Percentiles rank a stretch among this genome's conserved stretches.
Conservation (phyloP, 2,329 filamentous ascomycete genomes). For the Ceratocystis cubensis region DNA sequence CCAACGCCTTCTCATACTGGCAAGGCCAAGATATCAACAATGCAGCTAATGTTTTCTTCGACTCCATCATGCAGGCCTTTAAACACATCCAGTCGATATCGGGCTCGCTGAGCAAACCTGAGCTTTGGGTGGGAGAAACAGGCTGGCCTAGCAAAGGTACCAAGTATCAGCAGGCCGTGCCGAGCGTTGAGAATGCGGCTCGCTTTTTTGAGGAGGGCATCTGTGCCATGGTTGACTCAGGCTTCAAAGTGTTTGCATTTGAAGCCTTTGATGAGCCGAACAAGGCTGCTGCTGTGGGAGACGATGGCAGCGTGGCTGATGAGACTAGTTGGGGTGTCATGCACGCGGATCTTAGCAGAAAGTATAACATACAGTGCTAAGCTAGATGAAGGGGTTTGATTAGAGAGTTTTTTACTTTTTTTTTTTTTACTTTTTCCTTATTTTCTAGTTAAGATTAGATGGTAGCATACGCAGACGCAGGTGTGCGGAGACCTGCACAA, state of each 20-base stretch:
- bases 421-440: neutral
- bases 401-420: neutral
- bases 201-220: slow-evolving; percentile 50
- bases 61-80: slow-evolving; percentile 54
- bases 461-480: neutral
- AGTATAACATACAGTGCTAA: slow-evolving; percentile 34
- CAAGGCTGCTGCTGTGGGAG: slow-evolving; percentile 52
- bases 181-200: slow-evolving; percentile 45
- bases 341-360: slow-evolving; percentile 44
- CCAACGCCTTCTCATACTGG: slow-evolving; percentile 64
- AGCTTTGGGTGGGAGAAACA: slow-evolving; percentile 59
- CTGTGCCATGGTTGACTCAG: slow-evolving; percentile 52
- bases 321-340: slow-evolving; percentile 61
- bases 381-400: neutral
- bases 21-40: slow-evolving; percentile 48
- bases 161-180: slow-evolving; percentile 48
- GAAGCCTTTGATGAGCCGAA: slow-evolving; percentile 62
- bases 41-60: slow-evolving; percentile 47
- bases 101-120: slow-evolving; percentile 35
- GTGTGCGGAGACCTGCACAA: neutral
- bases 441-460: neutral
- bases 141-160: slow-evolving; percentile 52
- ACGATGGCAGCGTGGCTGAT: slow-evolving; percentile 47
- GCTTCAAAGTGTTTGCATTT: slow-evolving; percentile 58
- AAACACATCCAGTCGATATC: slow-evolving; percentile 49